phyloP scores from a whole-genome alignment of 108 stramenopile genomes.

The Cylindrotheca closterium region DNA sequence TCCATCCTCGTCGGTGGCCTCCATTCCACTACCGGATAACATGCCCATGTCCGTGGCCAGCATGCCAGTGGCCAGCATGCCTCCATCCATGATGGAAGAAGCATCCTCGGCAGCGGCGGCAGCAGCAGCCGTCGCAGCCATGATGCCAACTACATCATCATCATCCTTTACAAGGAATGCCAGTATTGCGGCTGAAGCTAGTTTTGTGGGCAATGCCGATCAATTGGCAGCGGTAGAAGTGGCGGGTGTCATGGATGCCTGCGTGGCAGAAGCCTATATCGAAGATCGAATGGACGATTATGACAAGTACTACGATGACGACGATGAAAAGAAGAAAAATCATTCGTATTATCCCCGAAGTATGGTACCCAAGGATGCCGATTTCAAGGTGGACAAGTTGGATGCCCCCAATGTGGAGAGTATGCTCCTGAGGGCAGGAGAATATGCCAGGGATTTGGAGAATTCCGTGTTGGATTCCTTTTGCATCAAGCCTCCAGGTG shows the following conservation, averaged over 20 bases:
- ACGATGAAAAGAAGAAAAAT: slow-evolving; percentile 26
- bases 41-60: too few species aligned
- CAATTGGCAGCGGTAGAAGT: slow-evolving; percentile 10
- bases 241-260: slow-evolving; percentile 23
- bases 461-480: neutral
- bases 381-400: slow-evolving; percentile 51
- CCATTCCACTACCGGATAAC: too few species aligned
- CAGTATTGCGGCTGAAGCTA: slow-evolving; percentile 29
- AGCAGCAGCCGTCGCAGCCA: slow-evolving; percentile 1
- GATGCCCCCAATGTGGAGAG: slow-evolving; percentile 36
- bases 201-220: slow-evolving; percentile 45
- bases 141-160: neutral
- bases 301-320: slow-evolving; percentile 16
- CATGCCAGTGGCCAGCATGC: slow-evolving; percentile 5
- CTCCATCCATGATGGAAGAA: neutral
- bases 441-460: slow-evolving; percentile 24
- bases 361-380: slow-evolving; percentile 42
- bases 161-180: slow-evolving; percentile 13
- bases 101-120: slow-evolving; percentile 5
- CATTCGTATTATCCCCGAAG: slow-evolving; percentile 16
- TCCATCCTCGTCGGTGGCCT: neutral
- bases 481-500: neutral
- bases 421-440: slow-evolving; percentile 33
- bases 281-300: slow-evolving; percentile 43
- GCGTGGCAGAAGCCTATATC: slow-evolving; percentile 34